Evolutionary conservation across 1,284 basidiomycete genomes (phyloP).

Genomic region (Tilletia walkeri): DNA sequence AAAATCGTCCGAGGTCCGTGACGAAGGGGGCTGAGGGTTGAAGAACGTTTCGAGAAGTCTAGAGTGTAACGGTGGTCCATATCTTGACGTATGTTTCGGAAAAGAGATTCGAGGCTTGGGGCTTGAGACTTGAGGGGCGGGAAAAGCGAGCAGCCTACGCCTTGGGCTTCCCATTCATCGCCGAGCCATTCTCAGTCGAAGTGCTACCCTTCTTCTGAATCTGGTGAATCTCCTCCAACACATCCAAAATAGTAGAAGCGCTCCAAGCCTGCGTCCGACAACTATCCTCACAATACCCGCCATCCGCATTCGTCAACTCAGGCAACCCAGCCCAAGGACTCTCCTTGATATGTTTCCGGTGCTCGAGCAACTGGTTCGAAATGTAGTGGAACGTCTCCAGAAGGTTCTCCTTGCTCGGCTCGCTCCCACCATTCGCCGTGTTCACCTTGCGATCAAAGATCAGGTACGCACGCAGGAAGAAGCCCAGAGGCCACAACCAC

Average conservation of each 20-base stretch:
- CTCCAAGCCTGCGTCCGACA: constrained; percentile 51
- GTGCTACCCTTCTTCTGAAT: constrained; percentile 15
- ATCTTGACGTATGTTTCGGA: too few relatives aligned
- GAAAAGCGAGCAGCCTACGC: too few relatives aligned
- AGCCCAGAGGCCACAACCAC: constrained; percentile 92
- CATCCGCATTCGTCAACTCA: constrained; percentile 47
- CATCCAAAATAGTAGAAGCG: constrained; percentile 45
- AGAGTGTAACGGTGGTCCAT: too few relatives aligned
- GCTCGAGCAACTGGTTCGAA: constrained; percentile 37
- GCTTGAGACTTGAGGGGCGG: too few relatives aligned
- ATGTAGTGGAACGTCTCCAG: constrained; percentile 36
- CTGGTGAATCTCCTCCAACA: constrained; percentile 38
- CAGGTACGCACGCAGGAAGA: constrained; percentile 82
- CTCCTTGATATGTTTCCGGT: constrained; percentile 36
- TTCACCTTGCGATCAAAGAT: constrained; percentile 55
- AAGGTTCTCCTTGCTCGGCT: constrained; percentile 12
- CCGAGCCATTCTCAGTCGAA: background rate
- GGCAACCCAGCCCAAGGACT: constrained; percentile 48
- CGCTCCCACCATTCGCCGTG: constrained; percentile 22
- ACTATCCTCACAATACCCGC: constrained; percentile 41
- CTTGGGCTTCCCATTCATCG: background rate
- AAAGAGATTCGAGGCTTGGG: too few relatives aligned
- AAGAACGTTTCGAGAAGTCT: too few relatives aligned
- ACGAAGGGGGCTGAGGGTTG: too few relatives aligned
- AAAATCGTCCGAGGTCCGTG: too few relatives aligned